Percentiles rank a stretch among this genome's conserved stretches.
Evolutionary conservation across 495 filamentous ascomycete genomes (phyloP).

Genomic region (Aspergillus bridgeri): DNA sequence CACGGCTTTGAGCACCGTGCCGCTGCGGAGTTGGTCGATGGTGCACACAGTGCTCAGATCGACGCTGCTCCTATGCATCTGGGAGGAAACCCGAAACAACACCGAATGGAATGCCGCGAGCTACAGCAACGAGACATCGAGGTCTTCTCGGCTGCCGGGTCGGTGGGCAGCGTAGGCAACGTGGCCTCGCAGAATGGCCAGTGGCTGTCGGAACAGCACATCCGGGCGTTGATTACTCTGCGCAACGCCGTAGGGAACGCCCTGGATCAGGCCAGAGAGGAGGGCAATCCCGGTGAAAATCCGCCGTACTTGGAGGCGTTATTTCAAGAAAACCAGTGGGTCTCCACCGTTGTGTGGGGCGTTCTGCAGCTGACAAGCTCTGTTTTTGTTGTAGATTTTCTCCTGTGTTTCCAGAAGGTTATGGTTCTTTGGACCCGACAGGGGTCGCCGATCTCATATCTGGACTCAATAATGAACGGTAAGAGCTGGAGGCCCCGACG

Average conservation of each 20-base stretch:
- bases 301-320: not conserved
- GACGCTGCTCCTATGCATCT: conserved; percentile 36
- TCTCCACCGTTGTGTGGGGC: not conserved
- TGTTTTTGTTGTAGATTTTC: conserved; percentile 1
- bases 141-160: conserved; percentile 28
- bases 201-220: conserved; percentile 35
- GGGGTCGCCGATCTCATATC: conserved; percentile 29
- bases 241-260: conserved; percentile 21
- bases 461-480: conserved; percentile 41
- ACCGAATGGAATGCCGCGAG: conserved; percentile 30
- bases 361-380: not conserved
- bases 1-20: conserved; percentile 32
- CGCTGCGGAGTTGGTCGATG: conserved; percentile 38
- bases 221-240: conserved; percentile 32
- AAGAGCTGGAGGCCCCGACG: not conserved
- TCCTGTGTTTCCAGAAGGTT: conserved; percentile 7
- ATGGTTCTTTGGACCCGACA: not conserved
- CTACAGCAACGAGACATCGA: conserved; percentile 35
- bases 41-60: conserved; percentile 37
- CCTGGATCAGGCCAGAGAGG: conserved; percentile 17
- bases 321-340: conserved; percentile 5
- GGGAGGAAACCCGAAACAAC: conserved; percentile 37
- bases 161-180: conserved; percentile 11
- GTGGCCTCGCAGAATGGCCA: conserved; percentile 19
- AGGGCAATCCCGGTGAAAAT: not conserved